Evolutionary conservation across 129 eudicot genomes (phyloP).

Genomic region (Sambucus nigra): DNA sequence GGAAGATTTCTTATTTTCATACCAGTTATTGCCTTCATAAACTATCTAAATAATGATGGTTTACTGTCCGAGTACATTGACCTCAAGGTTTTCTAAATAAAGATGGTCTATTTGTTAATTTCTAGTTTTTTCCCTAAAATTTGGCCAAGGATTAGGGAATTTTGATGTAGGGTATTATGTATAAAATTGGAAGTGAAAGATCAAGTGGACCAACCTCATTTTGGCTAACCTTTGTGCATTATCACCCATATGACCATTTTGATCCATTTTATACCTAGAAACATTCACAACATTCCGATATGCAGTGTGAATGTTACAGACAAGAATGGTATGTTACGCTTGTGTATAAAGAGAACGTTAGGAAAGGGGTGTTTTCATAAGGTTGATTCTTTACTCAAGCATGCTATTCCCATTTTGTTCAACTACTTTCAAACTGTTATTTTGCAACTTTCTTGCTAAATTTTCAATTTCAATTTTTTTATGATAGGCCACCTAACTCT

Average conservation of each 20-base stretch:
- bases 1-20: too few species aligned
- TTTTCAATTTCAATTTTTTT: neutral
- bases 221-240: slow-evolving; percentile 13
- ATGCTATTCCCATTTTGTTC: slow-evolving; percentile 14
- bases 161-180: too few species aligned
- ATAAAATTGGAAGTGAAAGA: neutral
- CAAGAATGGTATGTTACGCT: neutral
- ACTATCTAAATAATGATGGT: too few species aligned
- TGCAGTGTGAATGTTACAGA: neutral
- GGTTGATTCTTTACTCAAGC: neutral
- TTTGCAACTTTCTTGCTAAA: neutral
- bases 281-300: neutral
- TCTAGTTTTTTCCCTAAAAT: too few species aligned
- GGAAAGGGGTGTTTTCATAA: slow-evolving; percentile 6
- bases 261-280: slow-evolving; percentile 9
- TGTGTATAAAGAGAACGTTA: neutral
- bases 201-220: slow-evolving; percentile 24
- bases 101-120: too few species aligned
- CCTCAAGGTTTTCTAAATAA: too few species aligned
- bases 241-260: slow-evolving; percentile 9
- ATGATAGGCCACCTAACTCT: too few species aligned
- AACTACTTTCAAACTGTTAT: slow-evolving; percentile 24
- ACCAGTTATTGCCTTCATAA: too few species aligned
- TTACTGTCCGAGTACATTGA: too few species aligned
- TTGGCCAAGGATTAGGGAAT: too few species aligned